A percentile compares a stretch with the other conserved stretches of the same genome.
These are phyloP conservation scores for Fusarium neocosmosporiellum DNA, from an alignment of 2,329 filamentous ascomycete genomes.

Conservation along the genomic window DNA sequence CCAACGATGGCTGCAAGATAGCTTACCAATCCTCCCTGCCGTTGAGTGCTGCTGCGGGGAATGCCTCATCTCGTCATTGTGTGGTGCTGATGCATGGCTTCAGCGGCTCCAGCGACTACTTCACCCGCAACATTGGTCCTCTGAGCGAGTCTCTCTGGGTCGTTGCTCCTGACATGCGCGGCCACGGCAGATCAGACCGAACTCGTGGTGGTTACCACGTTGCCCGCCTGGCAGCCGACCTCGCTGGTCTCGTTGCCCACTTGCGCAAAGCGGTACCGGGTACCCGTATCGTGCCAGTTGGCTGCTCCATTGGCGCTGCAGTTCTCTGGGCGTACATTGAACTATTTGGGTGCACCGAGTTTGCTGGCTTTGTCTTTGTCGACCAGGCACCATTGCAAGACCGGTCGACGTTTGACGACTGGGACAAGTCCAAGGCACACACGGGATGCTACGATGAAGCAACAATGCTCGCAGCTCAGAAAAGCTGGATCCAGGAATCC, in stretches of 20 bases:
- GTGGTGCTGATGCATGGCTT: constrained; percentile 45
- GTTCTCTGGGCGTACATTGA: constrained; percentile 45
- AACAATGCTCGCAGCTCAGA: constrained; percentile 38
- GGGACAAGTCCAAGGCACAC: constrained; percentile 39
- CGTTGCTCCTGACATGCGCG: constrained; percentile 43
- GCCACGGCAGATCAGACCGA: constrained; percentile 39
- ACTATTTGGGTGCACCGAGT: constrained; percentile 40
- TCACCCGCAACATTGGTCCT: constrained; percentile 33
- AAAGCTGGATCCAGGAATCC: constrained; percentile 40
- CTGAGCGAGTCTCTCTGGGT: constrained; percentile 38
- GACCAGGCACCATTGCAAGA: constrained; percentile 44
- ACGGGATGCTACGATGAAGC: constrained; percentile 42
- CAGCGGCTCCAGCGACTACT: constrained; percentile 45
- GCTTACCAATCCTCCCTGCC: constrained; percentile 39
- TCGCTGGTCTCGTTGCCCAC: constrained; percentile 33
- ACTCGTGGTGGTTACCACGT: constrained; percentile 42
- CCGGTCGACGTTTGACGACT: constrained; percentile 37
- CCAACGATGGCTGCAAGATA: constrained; percentile 42
- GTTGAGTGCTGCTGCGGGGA: constrained; percentile 13
- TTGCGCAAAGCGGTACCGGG: constrained; percentile 30
- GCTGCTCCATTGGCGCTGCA: constrained; percentile 43
- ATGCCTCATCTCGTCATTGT: constrained; percentile 22
- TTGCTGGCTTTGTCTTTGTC: constrained; percentile 43
- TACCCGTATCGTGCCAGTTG: constrained; percentile 38
- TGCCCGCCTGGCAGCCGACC: constrained; percentile 40